phyloP scores from a whole-genome alignment of 2,329 filamentous ascomycete species.

The Paecilomyces niveus region DNA sequence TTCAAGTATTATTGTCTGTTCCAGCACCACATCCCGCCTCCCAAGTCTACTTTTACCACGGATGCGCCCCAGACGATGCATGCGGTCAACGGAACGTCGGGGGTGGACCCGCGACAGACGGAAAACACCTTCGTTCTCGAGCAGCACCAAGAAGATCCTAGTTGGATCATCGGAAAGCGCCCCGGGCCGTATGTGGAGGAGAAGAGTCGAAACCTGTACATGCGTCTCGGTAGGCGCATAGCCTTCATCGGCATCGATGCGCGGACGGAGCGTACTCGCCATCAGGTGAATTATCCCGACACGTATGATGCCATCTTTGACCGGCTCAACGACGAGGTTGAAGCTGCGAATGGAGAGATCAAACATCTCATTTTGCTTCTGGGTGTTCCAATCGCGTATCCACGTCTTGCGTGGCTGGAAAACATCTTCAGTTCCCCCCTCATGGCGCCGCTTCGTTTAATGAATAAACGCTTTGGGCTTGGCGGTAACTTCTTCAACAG shows the following conservation, averaged over 20 bases:
- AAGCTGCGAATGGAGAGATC: conserved; percentile 46
- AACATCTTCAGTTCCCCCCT: conserved; percentile 82
- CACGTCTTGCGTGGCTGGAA: conserved; percentile 88
- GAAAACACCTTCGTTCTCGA: conserved; percentile 65
- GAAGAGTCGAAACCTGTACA: conserved; percentile 54
- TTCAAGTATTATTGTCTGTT: conserved; percentile 60
- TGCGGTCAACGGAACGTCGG: conserved; percentile 43
- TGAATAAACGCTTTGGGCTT: conserved; percentile 85
- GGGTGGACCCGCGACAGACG: conserved; percentile 62
- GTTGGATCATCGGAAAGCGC: conserved; percentile 70
- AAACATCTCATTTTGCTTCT: conserved; percentile 58
- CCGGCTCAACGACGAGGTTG: conserved; percentile 47
- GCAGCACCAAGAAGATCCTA: conserved; percentile 53
- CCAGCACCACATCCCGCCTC: conserved; percentile 74
- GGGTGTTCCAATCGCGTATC: conserved; percentile 64
- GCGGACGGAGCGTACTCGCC: conserved; percentile 70
- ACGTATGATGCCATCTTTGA: conserved; percentile 56
- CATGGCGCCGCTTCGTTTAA: conserved; percentile 78
- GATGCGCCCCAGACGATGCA: conserved; percentile 54
- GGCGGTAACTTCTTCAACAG: conserved; percentile 84
- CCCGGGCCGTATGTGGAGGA: conserved; percentile 63
- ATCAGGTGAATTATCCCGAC: conserved; percentile 80
- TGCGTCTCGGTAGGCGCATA: conserved; percentile 58
- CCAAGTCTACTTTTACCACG: conserved; percentile 77
- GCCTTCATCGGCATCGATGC: conserved; percentile 56